phyloP scores from a whole-genome alignment of 176 grass and related monocot species.

The Bonia amplexicaulis region DNA sequence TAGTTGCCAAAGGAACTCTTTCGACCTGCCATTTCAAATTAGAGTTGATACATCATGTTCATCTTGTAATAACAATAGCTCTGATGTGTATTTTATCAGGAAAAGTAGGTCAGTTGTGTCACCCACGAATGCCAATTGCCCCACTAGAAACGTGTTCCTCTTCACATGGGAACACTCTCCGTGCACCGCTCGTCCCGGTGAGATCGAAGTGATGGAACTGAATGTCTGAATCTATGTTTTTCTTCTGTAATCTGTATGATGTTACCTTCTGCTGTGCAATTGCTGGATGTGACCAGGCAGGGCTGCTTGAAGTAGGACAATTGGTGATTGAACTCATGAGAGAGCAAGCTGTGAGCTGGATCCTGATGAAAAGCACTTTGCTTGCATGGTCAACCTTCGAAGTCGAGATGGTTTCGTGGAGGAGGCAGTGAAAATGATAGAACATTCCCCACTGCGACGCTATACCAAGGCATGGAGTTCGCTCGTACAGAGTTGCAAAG shows the following conservation, averaged over 20 bases:
- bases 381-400: constrained; percentile 45
- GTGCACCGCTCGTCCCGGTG: not conserved
- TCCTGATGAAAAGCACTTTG: constrained; percentile 30
- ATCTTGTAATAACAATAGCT: constrained; percentile 2
- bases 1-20: not conserved
- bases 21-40: not conserved
- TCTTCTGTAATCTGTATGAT: not conserved
- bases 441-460: not conserved
- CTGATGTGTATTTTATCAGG: not conserved
- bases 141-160: not conserved
- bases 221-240: constrained; percentile 3
- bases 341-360: constrained; percentile 19
- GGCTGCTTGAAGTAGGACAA: constrained; percentile 24
- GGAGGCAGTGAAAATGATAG: constrained; percentile 36
- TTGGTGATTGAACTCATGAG: constrained; percentile 28
- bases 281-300: constrained; percentile 23
- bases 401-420: constrained; percentile 27
- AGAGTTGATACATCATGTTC: not conserved
- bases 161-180: not conserved
- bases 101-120: not conserved
- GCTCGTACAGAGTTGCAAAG: constrained; percentile 27
- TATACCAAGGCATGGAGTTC: constrained; percentile 33
- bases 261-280: constrained; percentile 27
- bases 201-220: not conserved
- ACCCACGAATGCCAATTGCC: not conserved